Percentiles rank a stretch among this genome's conserved stretches.
Conservation (phyloP, 78 protist genomes). For the Dictyostelium citrinum region DNA sequence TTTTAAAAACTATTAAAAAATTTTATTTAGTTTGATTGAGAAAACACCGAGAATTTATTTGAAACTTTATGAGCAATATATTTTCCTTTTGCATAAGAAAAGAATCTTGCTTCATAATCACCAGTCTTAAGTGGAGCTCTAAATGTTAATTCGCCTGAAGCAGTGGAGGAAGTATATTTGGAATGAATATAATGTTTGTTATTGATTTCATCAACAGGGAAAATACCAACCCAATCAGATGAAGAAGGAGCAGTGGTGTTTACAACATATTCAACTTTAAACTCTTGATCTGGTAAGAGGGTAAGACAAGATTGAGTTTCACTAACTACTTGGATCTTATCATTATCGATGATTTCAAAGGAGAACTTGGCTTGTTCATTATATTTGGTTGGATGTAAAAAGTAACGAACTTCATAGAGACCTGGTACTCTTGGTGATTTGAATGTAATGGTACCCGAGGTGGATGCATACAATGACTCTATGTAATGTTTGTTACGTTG, state of each 20-base stretch:
- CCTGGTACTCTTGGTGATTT: conserved; percentile 62
- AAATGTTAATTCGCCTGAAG: conserved; percentile 19
- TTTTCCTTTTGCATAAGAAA: conserved; percentile 51
- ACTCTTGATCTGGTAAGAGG: conserved; percentile 9
- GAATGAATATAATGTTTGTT: conserved; percentile 51
- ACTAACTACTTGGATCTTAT: background rate
- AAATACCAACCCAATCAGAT: conserved; percentile 68
- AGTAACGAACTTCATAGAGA: conserved; percentile 41
- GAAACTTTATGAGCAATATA: conserved; percentile 15
- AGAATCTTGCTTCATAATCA: conserved; percentile 61
- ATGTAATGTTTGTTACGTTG: conserved; percentile 46
- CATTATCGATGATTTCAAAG: conserved; percentile 26
- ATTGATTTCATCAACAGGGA: conserved; percentile 14
- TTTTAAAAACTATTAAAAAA: no score
- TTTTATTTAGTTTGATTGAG: background rate
- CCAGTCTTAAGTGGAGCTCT: conserved; percentile 45
- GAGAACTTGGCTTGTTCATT: conserved; percentile 48
- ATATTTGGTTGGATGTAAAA: conserved; percentile 67
- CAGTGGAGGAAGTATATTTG: conserved; percentile 46
- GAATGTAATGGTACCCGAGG: background rate
- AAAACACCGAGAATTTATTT: background rate
- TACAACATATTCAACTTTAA: conserved; percentile 42
- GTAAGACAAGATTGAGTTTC: background rate
- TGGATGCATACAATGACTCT: background rate
- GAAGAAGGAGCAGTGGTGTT: conserved; percentile 36